These are phyloP conservation scores for Pseudogymnoascus sp. DNA, from an alignment of 2,329 filamentous ascomycete species.

Conservation along the genomic window DNA sequence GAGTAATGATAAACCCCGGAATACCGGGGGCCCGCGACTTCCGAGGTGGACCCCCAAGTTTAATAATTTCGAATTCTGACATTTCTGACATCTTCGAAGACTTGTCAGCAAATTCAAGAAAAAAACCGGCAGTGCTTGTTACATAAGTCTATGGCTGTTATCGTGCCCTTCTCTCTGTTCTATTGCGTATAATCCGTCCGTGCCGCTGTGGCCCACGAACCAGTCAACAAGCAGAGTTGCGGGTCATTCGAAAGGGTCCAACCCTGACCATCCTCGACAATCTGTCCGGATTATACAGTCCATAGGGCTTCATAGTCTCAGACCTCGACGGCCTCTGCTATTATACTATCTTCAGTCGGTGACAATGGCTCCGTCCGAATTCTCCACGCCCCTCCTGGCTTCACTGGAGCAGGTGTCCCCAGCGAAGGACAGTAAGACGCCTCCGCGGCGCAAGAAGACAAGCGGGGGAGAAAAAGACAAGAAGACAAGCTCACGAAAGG, in stretches of 20 bases:
- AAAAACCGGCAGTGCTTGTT: not conserved
- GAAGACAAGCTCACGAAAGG: slow-evolving; percentile 1
- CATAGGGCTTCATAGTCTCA: not conserved
- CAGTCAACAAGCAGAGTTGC: not conserved
- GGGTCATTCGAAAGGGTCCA: not conserved
- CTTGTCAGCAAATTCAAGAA: not conserved
- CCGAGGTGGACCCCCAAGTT: not conserved
- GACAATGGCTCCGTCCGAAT: not conserved
- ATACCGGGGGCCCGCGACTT: not conserved
- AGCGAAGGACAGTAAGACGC: not conserved
- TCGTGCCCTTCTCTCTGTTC: not conserved
- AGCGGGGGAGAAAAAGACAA: not conserved
- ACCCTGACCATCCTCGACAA: not conserved
- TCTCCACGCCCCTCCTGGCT: not conserved
- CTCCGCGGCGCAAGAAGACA: not conserved
- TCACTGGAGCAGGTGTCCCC: not conserved
- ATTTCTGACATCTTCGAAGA: not conserved
- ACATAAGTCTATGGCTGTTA: not conserved
- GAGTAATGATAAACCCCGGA: slow-evolving; percentile 2
- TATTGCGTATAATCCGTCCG: not conserved
- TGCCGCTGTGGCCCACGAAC: not conserved
- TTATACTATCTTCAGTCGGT: not conserved
- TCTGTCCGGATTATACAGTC: not conserved
- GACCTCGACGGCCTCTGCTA: not conserved
- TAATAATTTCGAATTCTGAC: not conserved